phyloP scores from a whole-genome alignment of 2,329 filamentous ascomycete genomes.

The Apiospora rasikravindrae region DNA sequence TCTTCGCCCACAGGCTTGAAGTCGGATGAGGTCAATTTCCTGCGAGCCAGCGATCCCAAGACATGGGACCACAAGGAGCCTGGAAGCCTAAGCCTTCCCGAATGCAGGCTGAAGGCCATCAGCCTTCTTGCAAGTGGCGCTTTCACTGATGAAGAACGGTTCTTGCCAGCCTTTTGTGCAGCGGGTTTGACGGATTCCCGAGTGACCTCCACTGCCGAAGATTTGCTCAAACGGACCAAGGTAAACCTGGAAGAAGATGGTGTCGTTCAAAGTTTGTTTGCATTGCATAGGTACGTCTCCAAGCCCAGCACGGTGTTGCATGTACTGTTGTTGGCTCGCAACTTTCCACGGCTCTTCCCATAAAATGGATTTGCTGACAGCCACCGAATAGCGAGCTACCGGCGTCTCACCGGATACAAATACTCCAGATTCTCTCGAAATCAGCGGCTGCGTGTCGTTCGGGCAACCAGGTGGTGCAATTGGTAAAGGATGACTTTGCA shows the following conservation, averaged over 20 bases:
- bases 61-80: conserved; percentile 67
- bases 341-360: neutral
- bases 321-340: neutral
- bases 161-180: conserved; percentile 83
- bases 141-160: conserved; percentile 82
- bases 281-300: conserved; percentile 17
- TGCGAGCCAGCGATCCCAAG: conserved; percentile 70
- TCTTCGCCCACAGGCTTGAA: conserved; percentile 62
- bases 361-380: neutral
- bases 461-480: conserved; percentile 67
- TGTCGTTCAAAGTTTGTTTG: conserved; percentile 53
- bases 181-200: conserved; percentile 82
- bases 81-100: conserved; percentile 68
- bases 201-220: conserved; percentile 84
- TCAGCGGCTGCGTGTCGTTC: conserved; percentile 76
- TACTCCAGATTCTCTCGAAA: conserved; percentile 77
- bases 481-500: conserved; percentile 71
- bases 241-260: conserved; percentile 73
- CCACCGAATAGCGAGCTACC: conserved; percentile 61
- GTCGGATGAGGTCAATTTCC: conserved; percentile 69
- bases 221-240: conserved; percentile 81
- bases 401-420: conserved; percentile 76
- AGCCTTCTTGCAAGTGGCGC: conserved; percentile 82
- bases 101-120: conserved; percentile 72
- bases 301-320: conserved; percentile 41